These are phyloP conservation scores for Paramecium sonneborni DNA, from an alignment of 73 alveolate genomes.

Conservation along the genomic window DNA sequence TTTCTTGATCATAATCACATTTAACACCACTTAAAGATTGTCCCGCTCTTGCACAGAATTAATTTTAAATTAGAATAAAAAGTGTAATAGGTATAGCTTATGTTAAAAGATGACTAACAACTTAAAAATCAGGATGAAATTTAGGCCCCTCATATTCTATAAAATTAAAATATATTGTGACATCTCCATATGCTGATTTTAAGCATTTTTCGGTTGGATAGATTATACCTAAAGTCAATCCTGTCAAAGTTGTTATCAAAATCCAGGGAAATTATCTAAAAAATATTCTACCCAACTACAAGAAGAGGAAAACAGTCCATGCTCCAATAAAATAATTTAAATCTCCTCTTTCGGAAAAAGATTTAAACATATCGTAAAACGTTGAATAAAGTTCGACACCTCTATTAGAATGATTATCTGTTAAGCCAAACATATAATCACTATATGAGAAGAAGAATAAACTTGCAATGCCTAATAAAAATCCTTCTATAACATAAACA, in stretches of 20 bases:
- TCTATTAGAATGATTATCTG: conserved; percentile 51
- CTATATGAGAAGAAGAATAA: neutral
- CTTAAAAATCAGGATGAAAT: neutral
- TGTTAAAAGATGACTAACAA: neutral
- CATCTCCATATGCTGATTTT: conserved; percentile 38
- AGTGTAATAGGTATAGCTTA: conserved; percentile 11
- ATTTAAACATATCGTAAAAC: neutral
- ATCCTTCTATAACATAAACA: conserved; percentile 43
- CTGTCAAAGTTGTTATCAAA: neutral
- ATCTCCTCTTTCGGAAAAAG: conserved; percentile 37
- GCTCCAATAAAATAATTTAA: neutral
- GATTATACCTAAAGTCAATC: neutral
- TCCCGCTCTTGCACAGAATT: conserved; percentile 23
- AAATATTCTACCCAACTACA: conserved; percentile 6
- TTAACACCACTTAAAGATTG: conserved; percentile 30
- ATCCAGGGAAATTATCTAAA: conserved; percentile 17
- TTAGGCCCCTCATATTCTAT: conserved; percentile 34
- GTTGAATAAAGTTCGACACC: neutral
- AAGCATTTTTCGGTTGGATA: conserved; percentile 52
- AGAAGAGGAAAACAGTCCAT: neutral
- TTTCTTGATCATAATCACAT: conserved; percentile 52
- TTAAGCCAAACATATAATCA: conserved; percentile 47
- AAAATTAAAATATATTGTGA: neutral
- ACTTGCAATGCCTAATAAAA: conserved; percentile 5
- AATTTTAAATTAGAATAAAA: neutral